Base-by-base conservation (phyloP, 768 basidiomycete genomes). In the Mrakia gelida region DNA sequence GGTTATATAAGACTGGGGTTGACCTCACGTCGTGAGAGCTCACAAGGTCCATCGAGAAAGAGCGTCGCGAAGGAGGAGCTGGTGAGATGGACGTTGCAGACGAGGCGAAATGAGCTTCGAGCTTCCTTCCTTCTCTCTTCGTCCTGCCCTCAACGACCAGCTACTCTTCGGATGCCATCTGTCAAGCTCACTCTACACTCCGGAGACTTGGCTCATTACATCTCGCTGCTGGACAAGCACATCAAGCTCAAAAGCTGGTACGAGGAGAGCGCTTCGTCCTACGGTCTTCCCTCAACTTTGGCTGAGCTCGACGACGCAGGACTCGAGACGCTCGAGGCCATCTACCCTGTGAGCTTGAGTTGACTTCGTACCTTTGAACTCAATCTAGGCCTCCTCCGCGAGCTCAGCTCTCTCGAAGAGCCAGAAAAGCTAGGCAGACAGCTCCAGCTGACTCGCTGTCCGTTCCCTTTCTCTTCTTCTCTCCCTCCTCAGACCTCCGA, bases 271-370 rank as follows among this genome's bases (percentile, higher is more conserved):
- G 85, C 85, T 16, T 62, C 81, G 0, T 85, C 86, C 54, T 89
- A 88, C 78, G 86, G 86, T 9, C 82, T 89, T 1, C 85, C 88
- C 6, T 0, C 23, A 0, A 78, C 75, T 11, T 85, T 86, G 9
- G 82, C 83, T 4, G 84, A 86, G 21, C 84, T 89, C 1, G 83
- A 86, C 59, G 86, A 85, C 38, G 86, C 87, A 79, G 86, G 87
- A 49, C 83, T 82, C 70, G 86, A 88, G 34, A 86, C 86, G 67
- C 81, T 87, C 9, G 76, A 72, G 62, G 49, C 70, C 11, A 59
- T 77, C 76, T 71, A 71, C 21, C 76, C 76, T 21, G 76, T 62
- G 38, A 75, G 63, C 54, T 9, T n/a, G 8, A 30, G 16, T 45
- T 21, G 15, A 32, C 54, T 9, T 71, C 65, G n/a, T 23, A 23